These are phyloP conservation scores for Ustilaginoidea virens DNA, from an alignment of 2,329 filamentous ascomycete genomes.

Conservation along the genomic window DNA sequence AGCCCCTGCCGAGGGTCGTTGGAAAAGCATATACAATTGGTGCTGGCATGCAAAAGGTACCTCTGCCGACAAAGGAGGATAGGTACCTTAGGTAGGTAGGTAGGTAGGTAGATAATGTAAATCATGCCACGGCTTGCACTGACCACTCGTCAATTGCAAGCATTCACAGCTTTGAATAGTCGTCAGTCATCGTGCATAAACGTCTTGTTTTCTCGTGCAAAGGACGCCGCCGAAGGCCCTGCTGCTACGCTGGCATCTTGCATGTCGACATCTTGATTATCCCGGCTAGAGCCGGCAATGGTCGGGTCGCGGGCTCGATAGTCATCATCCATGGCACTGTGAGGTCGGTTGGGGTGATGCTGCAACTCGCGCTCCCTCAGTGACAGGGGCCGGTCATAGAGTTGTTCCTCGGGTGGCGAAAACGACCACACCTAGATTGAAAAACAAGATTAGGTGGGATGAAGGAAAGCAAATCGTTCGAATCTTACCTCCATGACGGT, in stretches of 20 bases:
- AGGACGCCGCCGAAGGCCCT: conserved; percentile 23
- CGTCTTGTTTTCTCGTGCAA: conserved; percentile 26
- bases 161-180: no score
- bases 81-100: no score
- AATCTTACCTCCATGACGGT: conserved; percentile 89
- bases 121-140: not conserved
- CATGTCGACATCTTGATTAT: conserved; percentile 38
- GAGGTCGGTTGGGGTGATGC: conserved; percentile 28
- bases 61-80: no score
- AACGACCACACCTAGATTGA: conserved; percentile 77
- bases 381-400: conserved; percentile 36
- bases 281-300: conserved; percentile 16
- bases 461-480: not conserved
- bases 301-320: conserved; percentile 19
- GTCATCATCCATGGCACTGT: conserved; percentile 34
- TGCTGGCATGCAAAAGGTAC: no score
- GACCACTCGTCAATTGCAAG: no score
- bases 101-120: not conserved
- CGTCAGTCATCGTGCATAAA: conserved; percentile 34
- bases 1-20: no score
- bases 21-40: conserved; percentile 4
- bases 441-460: conserved; percentile 5
- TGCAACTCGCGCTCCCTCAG: conserved; percentile 32
- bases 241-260: conserved; percentile 39
- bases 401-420: conserved; percentile 62